Base-by-base conservation (phyloP, 768 basidiomycete genomes). In the Gloeostereum incarnatum region DNA sequence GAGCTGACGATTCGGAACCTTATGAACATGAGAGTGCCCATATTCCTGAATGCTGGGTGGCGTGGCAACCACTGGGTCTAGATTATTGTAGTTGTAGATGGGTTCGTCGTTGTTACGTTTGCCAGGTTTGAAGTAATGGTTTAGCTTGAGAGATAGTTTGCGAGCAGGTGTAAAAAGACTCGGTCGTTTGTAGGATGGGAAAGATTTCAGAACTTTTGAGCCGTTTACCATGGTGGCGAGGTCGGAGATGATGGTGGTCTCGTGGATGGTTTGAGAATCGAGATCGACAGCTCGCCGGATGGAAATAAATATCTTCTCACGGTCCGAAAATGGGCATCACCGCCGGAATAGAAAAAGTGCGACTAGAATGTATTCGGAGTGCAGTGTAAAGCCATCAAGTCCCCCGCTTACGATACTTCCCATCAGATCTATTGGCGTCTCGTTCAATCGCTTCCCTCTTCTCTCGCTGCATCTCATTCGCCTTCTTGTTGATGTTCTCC, bases 401-500 rank as follows among this genome's bases (percentile, higher is more conserved):
- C 19, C 3, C n/a, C 33, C 21, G 11, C 33, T 34, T 57, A 30
- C 57, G 59, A 50, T 67, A 71, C 34, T 53, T 49, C 17, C 66
- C 63, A 23, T 49, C 57, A 4, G 50, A 76, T 49, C 52, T 75
- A 64, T 51, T 62, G 7, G 74, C 80, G 43, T 88, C 84, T 39
- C 50, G 58, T 46, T 77, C 75, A 5, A 88, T 63, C 40, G 65
- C 60, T 5, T 65, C 58, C 42, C 66, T 64, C 62, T 89, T 89
- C 55, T 68, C 64, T 48, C 58, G 59, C 45, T 85, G 78, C 74
- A 91, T 87, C 50, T 73, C 71, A 40, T 66, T 69, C 6, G 91
- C 92, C 41, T 62, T 61, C 42, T 63, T 60, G 55, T 94, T 94
- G 49, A 94, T 91, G 38, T 69, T 69, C 32, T 65, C 69, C 11